Conservation (phyloP, 805 yeast genomes). For the Spathaspora gorwiae region DNA sequence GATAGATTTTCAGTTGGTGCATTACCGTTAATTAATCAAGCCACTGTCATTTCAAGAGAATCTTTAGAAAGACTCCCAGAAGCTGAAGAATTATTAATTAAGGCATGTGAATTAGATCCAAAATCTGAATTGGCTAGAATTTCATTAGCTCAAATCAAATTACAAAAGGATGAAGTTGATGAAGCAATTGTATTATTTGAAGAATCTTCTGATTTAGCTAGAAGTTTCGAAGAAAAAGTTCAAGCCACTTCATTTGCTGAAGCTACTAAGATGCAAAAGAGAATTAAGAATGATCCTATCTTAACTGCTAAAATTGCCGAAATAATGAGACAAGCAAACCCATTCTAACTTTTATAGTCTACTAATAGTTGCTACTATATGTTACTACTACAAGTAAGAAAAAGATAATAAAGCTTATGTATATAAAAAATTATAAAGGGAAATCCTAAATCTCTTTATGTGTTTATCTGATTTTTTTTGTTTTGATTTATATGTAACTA, state of each 20-base stretch:
- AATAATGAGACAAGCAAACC: conserved; percentile 37
- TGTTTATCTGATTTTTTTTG: too few species aligned
- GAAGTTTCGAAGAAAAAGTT: conserved; percentile 79
- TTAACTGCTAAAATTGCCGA: conserved; percentile 61
- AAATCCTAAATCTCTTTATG: too few species aligned
- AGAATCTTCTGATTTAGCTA: conserved; percentile 74
- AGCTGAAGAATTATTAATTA: conserved; percentile 61
- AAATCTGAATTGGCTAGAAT: conserved; percentile 84
- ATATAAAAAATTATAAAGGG: too few species aligned
- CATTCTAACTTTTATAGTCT: conserved; percentile 1
- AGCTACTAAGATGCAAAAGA: conserved; percentile 85
- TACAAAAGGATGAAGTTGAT: conserved; percentile 77
- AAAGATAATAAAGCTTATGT: too few species aligned
- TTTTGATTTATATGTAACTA: too few species aligned
- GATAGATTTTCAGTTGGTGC: conserved; percentile 77
- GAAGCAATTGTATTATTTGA: conserved; percentile 81
- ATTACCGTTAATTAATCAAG: conserved; percentile 84
- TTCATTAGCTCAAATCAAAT: conserved; percentile 85
- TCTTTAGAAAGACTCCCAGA: conserved; percentile 44
- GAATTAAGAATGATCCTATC: conserved; percentile 65
- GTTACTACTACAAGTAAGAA: too few species aligned
- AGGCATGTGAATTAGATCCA: conserved; percentile 82
- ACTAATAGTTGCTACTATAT: too few species aligned
- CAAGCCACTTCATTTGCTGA: conserved; percentile 90
- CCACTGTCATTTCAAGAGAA: conserved; percentile 62